A percentile compares a stretch with the other conserved stretches of the same genome.
Conservation (phyloP, 2,329 filamentous ascomycete species). For the Xylariaceae sp. region DNA sequence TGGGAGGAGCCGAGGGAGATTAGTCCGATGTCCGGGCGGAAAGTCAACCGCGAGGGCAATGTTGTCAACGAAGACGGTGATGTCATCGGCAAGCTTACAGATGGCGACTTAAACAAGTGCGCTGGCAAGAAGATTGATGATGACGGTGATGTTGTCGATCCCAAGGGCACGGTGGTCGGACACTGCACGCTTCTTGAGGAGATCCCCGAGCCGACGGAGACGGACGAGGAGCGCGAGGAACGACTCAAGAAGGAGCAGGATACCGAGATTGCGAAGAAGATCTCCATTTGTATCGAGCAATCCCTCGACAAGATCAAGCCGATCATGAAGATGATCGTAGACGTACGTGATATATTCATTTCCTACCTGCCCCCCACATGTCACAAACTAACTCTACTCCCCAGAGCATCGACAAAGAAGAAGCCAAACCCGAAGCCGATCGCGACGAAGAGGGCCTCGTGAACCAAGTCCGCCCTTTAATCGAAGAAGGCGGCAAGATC, state of each 20-base stretch:
- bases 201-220: slow-evolving; percentile 48
- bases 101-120: slow-evolving; percentile 60
- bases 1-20: slow-evolving; percentile 53
- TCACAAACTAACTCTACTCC: background rate
- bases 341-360: slow-evolving; percentile 30
- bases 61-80: slow-evolving; percentile 55
- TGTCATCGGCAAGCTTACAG: slow-evolving; percentile 61
- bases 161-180: slow-evolving; percentile 61
- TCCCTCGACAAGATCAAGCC: slow-evolving; percentile 80
- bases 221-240: slow-evolving; percentile 54
- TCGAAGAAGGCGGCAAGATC: slow-evolving; percentile 79
- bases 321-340: slow-evolving; percentile 79
- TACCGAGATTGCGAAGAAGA: slow-evolving; percentile 70
- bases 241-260: slow-evolving; percentile 59
- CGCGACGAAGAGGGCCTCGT: slow-evolving; percentile 87
- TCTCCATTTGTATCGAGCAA: slow-evolving; percentile 66
- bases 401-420: slow-evolving; percentile 71
- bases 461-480: slow-evolving; percentile 76
- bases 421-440: slow-evolving; percentile 77
- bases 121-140: slow-evolving; percentile 65
- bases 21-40: slow-evolving; percentile 48
- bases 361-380: too few species aligned
- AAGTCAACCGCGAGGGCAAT: slow-evolving; percentile 55
- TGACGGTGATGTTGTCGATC: slow-evolving; percentile 66
- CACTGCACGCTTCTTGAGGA: slow-evolving; percentile 63